Evolutionary conservation across 2,329 filamentous ascomycete species (phyloP), one percentile per base, ranked within the genome.

Genomic region (Botrytis fabae): DNA sequence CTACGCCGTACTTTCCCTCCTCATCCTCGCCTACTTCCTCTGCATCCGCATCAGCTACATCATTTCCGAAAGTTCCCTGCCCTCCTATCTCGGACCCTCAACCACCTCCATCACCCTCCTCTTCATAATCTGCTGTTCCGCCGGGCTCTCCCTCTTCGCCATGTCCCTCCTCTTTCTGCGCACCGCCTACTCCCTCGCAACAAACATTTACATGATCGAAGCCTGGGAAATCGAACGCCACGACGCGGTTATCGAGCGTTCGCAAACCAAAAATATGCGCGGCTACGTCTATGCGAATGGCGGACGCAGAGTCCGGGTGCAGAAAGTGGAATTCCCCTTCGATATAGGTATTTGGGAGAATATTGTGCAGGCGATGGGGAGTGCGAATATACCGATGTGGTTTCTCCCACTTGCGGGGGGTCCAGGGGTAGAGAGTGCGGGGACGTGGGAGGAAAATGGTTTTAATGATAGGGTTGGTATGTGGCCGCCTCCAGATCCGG

Each of bases 151-250:
- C 0, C 83, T 88, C 14, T 85, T 94, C 69, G 88, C 86, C 0
- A 85, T 96, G 1, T 82, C 83, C 1, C 85, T 96, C 54, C 86
- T 96, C 74, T 83, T 94, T 5, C 80, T 86, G n/a, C 88, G 89
- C 9, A 89, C 90, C 0, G 73, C 88, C 1, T 88, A 87, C 80
- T 86, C 86, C 71, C 90, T 93, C 80, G 78, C 86, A 6, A 85
- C 91, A 74, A 95, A 95, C 82, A 89, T 87, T 25, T 95, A 92
- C 42, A 93, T 92, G 81, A 96, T 97, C 77, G 93, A 97, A 82
- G 86, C 87, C 74, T 95, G 93, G 93, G 93, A 92, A 79, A 81
- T 89, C 64, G 89, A 92, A 76, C 85, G 89, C 0, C 90, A 92
- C 81, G 65, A 69, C 25, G 95, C 92, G 38, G 93, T 92, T 81